Evolutionary conservation across 345 rosid species (phyloP), one percentile per base, ranked within the genome.

Genomic region (Sonneratia caseolaris): DNA sequence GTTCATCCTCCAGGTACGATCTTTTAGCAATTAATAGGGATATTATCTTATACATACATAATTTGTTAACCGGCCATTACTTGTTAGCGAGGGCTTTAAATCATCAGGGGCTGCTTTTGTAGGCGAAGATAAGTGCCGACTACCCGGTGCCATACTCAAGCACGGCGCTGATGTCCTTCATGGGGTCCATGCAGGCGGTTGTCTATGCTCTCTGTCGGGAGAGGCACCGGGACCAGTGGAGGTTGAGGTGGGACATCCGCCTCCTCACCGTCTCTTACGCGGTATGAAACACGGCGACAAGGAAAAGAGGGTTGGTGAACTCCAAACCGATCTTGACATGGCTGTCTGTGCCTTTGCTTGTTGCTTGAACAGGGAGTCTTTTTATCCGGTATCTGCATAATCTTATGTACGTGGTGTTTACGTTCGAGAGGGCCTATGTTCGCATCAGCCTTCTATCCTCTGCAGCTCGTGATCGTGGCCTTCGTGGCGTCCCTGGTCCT

Each of bases 221-320:
- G 11, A 65, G 24, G 22, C 76, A 84, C 51, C 74, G 70, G 75
- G 59, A 24, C 19, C 76, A 73, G 3, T 84, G 85, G 87, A 81
- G 72, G 70, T 48, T 81, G 2, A 78, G 82, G 1, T 81, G 74
- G 80, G 68, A 81, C 40, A 48, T 78, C 35, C 62, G 87, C n/a
- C 82, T 81, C 0, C 53, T 75, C 21, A n/a, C 76, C 0, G 68
- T 48, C 4, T 43, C 42, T 7, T 84, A 59, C 35, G 42, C 73
- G 73, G 84, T 79, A 79, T 1, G 32, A 27, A 27, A 27, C 1
- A 27, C 32, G 32, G 1, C 32, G 32, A 27, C 32, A 27, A 27
- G 32, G 32, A 27, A 27, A 27, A 27, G 32, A 27, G 32, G 32
- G 32, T 27, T 27, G 32, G 32, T 27, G 32, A 27, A 27, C 45